Evolutionary conservation across 345 rosid genomes (phyloP).

Genomic region (Dipteronia dyeriana): DNA sequence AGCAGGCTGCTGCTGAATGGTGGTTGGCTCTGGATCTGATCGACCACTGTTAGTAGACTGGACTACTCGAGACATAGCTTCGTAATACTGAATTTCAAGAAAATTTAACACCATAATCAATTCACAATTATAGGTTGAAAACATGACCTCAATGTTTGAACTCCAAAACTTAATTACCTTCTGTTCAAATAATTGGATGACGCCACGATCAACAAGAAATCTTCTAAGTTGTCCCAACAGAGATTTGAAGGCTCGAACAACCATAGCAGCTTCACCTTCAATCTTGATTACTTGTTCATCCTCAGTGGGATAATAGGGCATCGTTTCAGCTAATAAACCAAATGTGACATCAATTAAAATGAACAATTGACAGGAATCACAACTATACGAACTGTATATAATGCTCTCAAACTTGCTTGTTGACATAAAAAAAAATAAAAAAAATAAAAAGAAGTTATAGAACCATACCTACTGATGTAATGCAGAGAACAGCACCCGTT

Average conservation of each 20-base stretch:
- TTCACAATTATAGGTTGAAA: background rate
- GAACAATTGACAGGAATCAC: background rate
- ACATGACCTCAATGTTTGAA: background rate
- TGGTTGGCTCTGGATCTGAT: too few species aligned
- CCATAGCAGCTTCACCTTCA: constrained; percentile 38
- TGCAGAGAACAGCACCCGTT: constrained; percentile 65
- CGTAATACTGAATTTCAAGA: too few species aligned
- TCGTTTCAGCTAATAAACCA: constrained; percentile 23
- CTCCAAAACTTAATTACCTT: constrained; percentile 24
- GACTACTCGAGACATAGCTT: too few species aligned
- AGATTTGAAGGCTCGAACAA: constrained; percentile 36
- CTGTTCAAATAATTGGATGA: constrained; percentile 45
- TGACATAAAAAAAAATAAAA: background rate
- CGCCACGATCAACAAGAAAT: constrained; percentile 41
- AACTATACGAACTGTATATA: constrained; percentile 10
- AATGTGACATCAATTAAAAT: background rate
- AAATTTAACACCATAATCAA: background rate
- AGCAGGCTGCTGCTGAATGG: too few species aligned
- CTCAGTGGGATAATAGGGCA: constrained; percentile 37
- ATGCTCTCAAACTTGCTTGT: background rate
- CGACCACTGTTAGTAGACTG: too few species aligned
- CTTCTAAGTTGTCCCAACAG: constrained; percentile 38
- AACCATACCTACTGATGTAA: constrained; percentile 58
- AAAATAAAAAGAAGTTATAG: background rate
- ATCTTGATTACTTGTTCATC: constrained; percentile 41